Evolutionary conservation across 306 rosid species (phyloP).

Genomic region (Corylus americana): DNA sequence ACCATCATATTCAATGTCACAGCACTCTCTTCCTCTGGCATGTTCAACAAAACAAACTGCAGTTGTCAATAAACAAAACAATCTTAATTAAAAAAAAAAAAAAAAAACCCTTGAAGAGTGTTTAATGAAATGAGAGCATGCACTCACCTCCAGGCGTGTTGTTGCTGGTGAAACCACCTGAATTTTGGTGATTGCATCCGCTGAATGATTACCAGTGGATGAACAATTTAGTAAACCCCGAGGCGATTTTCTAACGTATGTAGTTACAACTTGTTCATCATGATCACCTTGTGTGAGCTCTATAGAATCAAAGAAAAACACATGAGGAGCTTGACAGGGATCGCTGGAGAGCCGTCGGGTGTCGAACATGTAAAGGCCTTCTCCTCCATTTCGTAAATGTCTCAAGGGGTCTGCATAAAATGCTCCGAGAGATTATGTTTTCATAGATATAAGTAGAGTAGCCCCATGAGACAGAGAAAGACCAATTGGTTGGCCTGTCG

Average conservation of each 20-base stretch:
- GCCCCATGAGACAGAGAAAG: constrained; percentile 56
- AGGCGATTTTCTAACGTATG: constrained; percentile 29
- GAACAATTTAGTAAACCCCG: constrained; percentile 39
- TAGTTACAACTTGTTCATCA: constrained; percentile 9
- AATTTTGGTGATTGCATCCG: constrained; percentile 37
- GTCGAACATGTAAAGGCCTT: constrained; percentile 38
- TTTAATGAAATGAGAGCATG: not conserved
- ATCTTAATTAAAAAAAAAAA: too few species aligned
- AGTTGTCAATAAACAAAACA: too few species aligned
- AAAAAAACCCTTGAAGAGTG: too few species aligned
- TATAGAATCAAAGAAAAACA: constrained; percentile 35
- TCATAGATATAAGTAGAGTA: constrained; percentile 52
- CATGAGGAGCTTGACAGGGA: constrained; percentile 55
- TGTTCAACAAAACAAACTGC: too few species aligned
- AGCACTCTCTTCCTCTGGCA: too few species aligned
- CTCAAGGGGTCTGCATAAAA: constrained; percentile 43
- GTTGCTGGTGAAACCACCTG: constrained; percentile 34
- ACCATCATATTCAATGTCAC: too few species aligned
- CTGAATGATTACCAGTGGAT: constrained; percentile 36
- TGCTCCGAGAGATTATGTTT: constrained; percentile 30
- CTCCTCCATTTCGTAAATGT: constrained; percentile 42
- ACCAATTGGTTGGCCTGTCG: constrained; percentile 47
- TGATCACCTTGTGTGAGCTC: not conserved
- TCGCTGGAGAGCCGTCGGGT: constrained; percentile 31
- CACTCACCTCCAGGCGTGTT: constrained; percentile 26